These are phyloP conservation scores for Penicillium psychrofluorescens DNA, from an alignment of 495 filamentous ascomycete species.

Conservation along the genomic window DNA sequence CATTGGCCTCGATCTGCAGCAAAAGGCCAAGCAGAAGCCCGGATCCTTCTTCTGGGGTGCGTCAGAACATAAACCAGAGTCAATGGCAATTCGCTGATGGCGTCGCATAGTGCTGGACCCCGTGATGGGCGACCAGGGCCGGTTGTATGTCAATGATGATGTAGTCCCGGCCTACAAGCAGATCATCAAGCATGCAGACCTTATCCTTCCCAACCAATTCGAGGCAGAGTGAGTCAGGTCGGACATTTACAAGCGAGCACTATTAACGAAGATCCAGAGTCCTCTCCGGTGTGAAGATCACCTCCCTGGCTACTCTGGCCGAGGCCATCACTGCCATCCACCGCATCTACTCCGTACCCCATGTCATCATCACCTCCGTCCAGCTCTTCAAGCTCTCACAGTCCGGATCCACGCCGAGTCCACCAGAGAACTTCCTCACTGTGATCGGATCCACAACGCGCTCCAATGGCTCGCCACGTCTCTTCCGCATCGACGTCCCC, in stretches of 20 bases:
- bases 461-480: constrained; percentile 55
- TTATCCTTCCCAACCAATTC: constrained; percentile 95
- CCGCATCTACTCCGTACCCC: constrained; percentile 67
- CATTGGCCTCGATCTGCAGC: constrained; percentile 74
- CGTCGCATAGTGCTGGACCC: constrained; percentile 69
- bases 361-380: constrained; percentile 89
- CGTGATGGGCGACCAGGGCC: constrained; percentile 95
- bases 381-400: constrained; percentile 35
- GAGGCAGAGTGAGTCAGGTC: constrained; percentile 72
- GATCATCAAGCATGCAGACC: constrained; percentile 70
- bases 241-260: background rate
- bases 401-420: constrained; percentile 30
- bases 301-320: constrained; percentile 61
- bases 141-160: constrained; percentile 80
- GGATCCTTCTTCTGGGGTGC: constrained; percentile 87
- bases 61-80: constrained; percentile 4
- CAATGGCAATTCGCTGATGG: background rate
- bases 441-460: constrained; percentile 70
- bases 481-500: constrained; percentile 79
- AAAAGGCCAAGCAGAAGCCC: constrained; percentile 51
- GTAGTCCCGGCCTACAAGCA: constrained; percentile 86
- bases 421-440: constrained; percentile 47
- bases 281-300: constrained; percentile 75
- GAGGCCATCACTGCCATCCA: constrained; percentile 73
- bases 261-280: constrained; percentile 41